Evolutionary conservation across 164 flowering plant genomes (phyloP).

Genomic region (Warburgia ugandensis): DNA sequence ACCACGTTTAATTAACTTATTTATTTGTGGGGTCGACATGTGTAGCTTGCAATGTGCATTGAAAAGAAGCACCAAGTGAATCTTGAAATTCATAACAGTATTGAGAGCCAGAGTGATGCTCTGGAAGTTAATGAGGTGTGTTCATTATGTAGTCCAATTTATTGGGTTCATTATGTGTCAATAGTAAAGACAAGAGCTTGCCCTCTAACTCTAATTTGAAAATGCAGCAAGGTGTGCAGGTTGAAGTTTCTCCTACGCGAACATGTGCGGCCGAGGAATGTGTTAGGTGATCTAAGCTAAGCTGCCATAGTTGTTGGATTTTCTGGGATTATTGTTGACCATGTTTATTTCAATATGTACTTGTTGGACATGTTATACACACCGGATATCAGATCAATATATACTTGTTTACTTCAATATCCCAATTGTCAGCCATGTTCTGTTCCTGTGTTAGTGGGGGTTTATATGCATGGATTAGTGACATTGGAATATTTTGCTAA

Average conservation of each 20-base stretch:
- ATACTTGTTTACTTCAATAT: too few relatives aligned
- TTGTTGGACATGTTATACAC: too few relatives aligned
- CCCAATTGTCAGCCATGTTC: too few relatives aligned
- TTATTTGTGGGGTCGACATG: slow-evolving; percentile 8
- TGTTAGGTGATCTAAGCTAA: slow-evolving; percentile 75
- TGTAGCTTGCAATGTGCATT: slow-evolving; percentile 90
- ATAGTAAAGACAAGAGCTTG: too few relatives aligned
- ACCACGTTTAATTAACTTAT: neutral
- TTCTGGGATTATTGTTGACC: too few relatives aligned
- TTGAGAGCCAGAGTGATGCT: slow-evolving; percentile 22
- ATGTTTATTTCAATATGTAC: too few relatives aligned
- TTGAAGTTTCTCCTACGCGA: slow-evolving; percentile 10
- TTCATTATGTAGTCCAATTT: slow-evolving; percentile 5
- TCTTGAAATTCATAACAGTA: slow-evolving; percentile 33
- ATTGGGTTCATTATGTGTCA: too few relatives aligned
- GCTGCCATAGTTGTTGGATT: too few relatives aligned
- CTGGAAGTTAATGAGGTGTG: slow-evolving; percentile 29
- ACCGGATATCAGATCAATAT: too few relatives aligned
- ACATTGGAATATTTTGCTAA: too few relatives aligned
- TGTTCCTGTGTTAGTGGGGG: too few relatives aligned
- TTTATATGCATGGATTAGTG: too few relatives aligned
- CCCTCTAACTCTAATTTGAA: slow-evolving; percentile 8
- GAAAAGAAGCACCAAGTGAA: slow-evolving; percentile 42
- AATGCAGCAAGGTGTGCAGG: slow-evolving; percentile 33
- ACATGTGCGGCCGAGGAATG: slow-evolving; percentile 19